Evolutionary conservation across 129 eudicot species (phyloP), one percentile per base, ranked within the genome.

Genomic region (Artemisia annua): DNA sequence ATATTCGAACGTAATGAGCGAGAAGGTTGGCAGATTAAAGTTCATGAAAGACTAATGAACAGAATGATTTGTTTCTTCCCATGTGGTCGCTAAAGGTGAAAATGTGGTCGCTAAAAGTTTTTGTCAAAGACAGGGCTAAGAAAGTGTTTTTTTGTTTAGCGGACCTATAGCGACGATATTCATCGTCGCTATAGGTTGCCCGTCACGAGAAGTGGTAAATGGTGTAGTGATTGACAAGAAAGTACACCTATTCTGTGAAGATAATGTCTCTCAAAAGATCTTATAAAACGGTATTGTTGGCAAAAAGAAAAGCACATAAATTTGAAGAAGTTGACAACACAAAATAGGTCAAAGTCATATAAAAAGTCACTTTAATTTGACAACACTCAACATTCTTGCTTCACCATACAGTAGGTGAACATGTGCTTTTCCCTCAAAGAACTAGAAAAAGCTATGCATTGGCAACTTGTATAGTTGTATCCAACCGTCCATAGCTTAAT

Each of bases 381-480:
- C 81, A 71, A 17, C 85, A 81, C 85, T 81, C 71, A 28, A 74
- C 8, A 48, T 39, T 51, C 49, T 59, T 57, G 50, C 64, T 61
- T 61, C 63, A 67, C 72, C 72, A 49, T 48, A 63, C 54, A 60
- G 82, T 77, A 72, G 85, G 85, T 67, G 67, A 82, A 67, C 26
- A 48, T 61, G 76, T 26, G 11, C 35, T 44, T 52, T 73, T 60
- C 24, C 39, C 15, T 11, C 7, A n/a, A n/a, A n/a, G 20, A 56
- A 5, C 5, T 28, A 15, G 12, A 44, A 26, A 60, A 69, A 49
- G 7, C 7, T 2, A 1, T 17, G 20, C 59, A 63, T 1, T 35
- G 16, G 3, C 12, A 15, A 19, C 16, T 56, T 32, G 46, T 72
- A 57, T 51, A 19, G 12, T 56, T 32, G 46, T 72, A 57, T 51